Conservation (phyloP, 2,329 filamentous ascomycete genomes). For the Niveomyces coronatus region DNA sequence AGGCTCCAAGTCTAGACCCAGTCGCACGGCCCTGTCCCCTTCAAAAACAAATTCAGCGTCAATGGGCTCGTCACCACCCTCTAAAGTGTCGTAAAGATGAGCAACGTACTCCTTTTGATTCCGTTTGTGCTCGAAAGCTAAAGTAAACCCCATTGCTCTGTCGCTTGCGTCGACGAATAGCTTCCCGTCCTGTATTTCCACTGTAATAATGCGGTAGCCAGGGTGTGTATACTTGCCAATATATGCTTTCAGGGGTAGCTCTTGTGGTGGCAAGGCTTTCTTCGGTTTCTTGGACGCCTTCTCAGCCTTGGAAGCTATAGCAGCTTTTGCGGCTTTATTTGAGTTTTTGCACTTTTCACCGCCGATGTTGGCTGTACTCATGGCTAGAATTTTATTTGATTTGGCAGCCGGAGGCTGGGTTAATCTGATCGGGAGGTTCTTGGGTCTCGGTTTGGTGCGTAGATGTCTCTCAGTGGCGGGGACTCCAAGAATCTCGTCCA, state of each 20-base stretch:
- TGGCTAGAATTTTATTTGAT: background rate
- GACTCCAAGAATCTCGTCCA: conserved; percentile 10
- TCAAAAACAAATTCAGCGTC: background rate
- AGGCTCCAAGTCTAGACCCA: background rate
- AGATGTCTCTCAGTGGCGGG: background rate
- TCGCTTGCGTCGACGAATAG: conserved; percentile 18
- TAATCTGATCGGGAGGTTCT: background rate
- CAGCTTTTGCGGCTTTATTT: background rate
- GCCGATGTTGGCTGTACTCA: background rate
- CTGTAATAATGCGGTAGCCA: conserved; percentile 15
- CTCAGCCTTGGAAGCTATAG: no score
- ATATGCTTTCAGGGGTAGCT: background rate
- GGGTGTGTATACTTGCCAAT: conserved; percentile 1
- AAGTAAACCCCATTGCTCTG: conserved; percentile 1
- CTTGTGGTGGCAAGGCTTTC: background rate
- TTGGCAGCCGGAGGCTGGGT: background rate
- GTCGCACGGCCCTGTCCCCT: background rate
- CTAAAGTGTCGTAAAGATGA: background rate
- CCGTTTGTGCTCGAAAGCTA: background rate
- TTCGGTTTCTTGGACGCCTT: background rate
- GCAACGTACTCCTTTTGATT: background rate
- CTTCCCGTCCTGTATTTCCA: conserved; percentile 11
- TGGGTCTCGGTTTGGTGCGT: background rate
- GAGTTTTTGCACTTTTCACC: background rate
- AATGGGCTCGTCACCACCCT: background rate